Evolutionary conservation across 1,284 basidiomycete genomes (phyloP).

Genomic region (Papiliotrema laurentii): DNA sequence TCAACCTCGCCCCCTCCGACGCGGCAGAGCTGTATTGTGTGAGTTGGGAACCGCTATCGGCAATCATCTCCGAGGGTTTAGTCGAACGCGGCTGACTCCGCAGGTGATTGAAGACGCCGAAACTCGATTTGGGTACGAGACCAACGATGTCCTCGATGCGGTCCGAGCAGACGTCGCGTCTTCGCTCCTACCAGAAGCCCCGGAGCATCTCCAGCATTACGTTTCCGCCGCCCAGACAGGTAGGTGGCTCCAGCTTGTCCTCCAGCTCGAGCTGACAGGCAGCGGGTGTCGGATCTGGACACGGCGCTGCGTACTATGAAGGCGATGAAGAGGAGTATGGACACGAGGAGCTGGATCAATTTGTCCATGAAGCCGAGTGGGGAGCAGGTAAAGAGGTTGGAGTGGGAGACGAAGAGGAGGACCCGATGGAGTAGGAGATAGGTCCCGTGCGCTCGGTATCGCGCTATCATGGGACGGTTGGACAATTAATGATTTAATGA

Average conservation of each 20-base stretch:
- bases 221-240: background rate
- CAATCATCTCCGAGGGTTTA: too few species aligned
- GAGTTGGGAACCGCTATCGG: too few species aligned
- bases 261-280: too few species aligned
- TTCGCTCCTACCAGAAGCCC: constrained; percentile 11
- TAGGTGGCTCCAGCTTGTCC: too few species aligned
- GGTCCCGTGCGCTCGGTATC: too few species aligned
- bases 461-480: background rate
- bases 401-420: constrained; percentile 33
- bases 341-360: constrained; percentile 35
- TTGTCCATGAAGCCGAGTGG: constrained; percentile 42
- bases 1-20: constrained; percentile 77
- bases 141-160: constrained; percentile 62
- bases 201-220: constrained; percentile 23
- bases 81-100: background rate
- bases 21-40: constrained; percentile 87
- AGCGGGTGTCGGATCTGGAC: too few species aligned
- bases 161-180: constrained; percentile 5
- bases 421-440: constrained; percentile 17
- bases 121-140: constrained; percentile 57
- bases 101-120: constrained; percentile 89
- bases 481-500: background rate
- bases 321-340: constrained; percentile 32
- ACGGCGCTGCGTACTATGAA: too few species aligned
- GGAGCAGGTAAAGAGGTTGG: constrained; percentile 37